phyloP scores from a whole-genome alignment of 2,329 filamentous ascomycete species.

The Ophioceras dolichostomum region DNA sequence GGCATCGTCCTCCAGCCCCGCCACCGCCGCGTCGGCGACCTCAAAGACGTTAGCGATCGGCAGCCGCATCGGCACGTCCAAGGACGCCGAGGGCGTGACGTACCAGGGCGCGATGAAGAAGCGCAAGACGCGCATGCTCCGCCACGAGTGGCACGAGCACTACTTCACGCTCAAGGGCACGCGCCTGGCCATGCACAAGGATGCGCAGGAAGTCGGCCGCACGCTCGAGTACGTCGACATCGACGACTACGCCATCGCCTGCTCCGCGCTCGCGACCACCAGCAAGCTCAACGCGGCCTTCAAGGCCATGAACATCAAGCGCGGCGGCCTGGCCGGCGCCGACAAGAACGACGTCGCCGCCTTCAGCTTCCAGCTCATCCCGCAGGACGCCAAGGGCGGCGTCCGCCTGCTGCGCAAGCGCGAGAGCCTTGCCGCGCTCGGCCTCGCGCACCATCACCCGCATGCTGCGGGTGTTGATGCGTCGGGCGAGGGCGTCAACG shows the following conservation, averaged over 20 bases:
- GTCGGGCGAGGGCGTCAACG: conserved; percentile 36
- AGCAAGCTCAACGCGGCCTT: conserved; percentile 82
- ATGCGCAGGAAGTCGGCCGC: conserved; percentile 34
- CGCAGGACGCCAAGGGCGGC: conserved; percentile 46
- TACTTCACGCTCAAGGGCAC: conserved; percentile 78
- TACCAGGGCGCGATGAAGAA: conserved; percentile 91
- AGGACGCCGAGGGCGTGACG: conserved; percentile 39
- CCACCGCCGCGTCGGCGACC: conserved; percentile 10
- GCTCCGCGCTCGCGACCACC: conserved; percentile 60
- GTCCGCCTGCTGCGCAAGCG: conserved; percentile 39
- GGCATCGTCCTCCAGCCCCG: background rate
- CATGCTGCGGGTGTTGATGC: conserved; percentile 11
- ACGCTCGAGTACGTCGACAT: conserved; percentile 74
- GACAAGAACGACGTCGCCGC: conserved; percentile 42
- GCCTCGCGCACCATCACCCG: conserved; percentile 8
- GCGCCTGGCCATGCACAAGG: conserved; percentile 64
- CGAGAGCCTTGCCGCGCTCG: conserved; percentile 22
- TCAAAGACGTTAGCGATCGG: too few species aligned
- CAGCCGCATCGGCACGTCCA: conserved; percentile 12
- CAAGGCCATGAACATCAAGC: conserved; percentile 59
- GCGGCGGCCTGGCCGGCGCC: conserved; percentile 28
- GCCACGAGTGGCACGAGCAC: conserved; percentile 87
- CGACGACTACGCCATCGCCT: conserved; percentile 79
- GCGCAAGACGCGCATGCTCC: conserved; percentile 76
- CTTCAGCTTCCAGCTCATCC: conserved; percentile 79